These are phyloP conservation scores for Aethionema arabicum DNA, from an alignment of 345 rosid species.

Conservation along the genomic window DNA sequence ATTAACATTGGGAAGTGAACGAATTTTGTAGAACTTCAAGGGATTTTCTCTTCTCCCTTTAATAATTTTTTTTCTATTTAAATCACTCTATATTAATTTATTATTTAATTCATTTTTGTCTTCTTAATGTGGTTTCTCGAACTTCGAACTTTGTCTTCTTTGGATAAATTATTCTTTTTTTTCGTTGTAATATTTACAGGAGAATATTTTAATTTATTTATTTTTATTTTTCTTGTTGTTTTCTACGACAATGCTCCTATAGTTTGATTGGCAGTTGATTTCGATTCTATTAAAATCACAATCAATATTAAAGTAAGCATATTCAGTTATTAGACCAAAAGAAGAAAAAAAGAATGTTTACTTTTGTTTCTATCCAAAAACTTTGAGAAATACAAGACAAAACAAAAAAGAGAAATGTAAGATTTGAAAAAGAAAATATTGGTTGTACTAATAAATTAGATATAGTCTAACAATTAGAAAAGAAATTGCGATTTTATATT, in stretches of 20 bases:
- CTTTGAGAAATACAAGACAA: slow-evolving; percentile 32
- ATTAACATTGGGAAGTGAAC: slow-evolving; percentile 56
- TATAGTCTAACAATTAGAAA: too few relatives aligned
- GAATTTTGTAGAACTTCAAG: slow-evolving; percentile 87
- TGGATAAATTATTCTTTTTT: slow-evolving; percentile 14
- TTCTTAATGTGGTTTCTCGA: background rate
- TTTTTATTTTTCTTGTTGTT: slow-evolving; percentile 31
- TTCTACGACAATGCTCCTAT: slow-evolving; percentile 27
- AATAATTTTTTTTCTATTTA: slow-evolving; percentile 1
- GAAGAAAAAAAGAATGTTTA: slow-evolving; percentile 28
- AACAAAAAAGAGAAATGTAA: slow-evolving; percentile 19
- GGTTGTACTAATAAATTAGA: too few relatives aligned
- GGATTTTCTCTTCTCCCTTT: slow-evolving; percentile 62
- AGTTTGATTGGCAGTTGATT: slow-evolving; percentile 35
- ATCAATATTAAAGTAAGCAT: slow-evolving; percentile 31
- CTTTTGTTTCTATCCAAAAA: slow-evolving; percentile 35
- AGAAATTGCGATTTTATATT: too few relatives aligned
- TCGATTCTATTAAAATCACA: slow-evolving; percentile 33
- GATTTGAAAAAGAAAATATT: too few relatives aligned
- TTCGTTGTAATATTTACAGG: slow-evolving; percentile 23
- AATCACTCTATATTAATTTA: slow-evolving; percentile 13
- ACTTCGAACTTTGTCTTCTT: slow-evolving; percentile 29
- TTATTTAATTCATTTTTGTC: too few relatives aligned
- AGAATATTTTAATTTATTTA: background rate
- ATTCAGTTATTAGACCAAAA: slow-evolving; percentile 27